Evolutionary conservation across 1,284 basidiomycete genomes (phyloP).

Genomic region (Cystobasidium sp.): DNA sequence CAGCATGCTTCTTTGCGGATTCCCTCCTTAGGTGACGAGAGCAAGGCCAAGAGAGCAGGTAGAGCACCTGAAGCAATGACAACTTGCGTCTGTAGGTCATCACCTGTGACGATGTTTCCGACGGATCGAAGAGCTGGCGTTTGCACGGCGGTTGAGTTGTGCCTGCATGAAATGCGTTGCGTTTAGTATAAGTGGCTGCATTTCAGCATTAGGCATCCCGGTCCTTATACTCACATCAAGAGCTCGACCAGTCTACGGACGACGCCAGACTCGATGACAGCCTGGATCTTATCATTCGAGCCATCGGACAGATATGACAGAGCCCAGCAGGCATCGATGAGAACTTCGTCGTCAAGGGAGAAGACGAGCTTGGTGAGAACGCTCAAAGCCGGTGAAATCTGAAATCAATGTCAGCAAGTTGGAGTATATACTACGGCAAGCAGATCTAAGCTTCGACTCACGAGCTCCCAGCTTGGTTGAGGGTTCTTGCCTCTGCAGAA

Average conservation of each 20-base stretch:
- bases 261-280: conserved; percentile 97
- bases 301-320: conserved; percentile 99
- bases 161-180: conserved; percentile 57
- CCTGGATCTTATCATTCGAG: conserved; percentile 99
- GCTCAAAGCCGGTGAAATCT: conserved; percentile 95
- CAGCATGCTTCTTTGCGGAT: conserved; percentile 95
- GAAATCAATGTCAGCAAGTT: conserved; percentile 17
- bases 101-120: conserved; percentile 98
- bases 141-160: conserved; percentile 96
- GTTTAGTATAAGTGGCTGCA: neutral
- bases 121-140: conserved; percentile 97
- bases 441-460: conserved; percentile 57
- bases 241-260: conserved; percentile 96
- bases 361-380: conserved; percentile 98
- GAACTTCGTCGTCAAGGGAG: conserved; percentile 96
- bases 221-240: conserved; percentile 67
- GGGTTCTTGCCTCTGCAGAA: conserved; percentile 96
- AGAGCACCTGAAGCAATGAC: conserved; percentile 96
- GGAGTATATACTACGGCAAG: neutral
- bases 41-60: conserved; percentile 84
- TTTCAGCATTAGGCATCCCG: neutral
- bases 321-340: conserved; percentile 99
- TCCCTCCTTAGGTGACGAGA: conserved; percentile 95
- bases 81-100: conserved; percentile 98
- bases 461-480: conserved; percentile 92